Evolutionary conservation across 1,284 basidiomycete genomes (phyloP).

Genomic region (Fereydounia khargensis): DNA sequence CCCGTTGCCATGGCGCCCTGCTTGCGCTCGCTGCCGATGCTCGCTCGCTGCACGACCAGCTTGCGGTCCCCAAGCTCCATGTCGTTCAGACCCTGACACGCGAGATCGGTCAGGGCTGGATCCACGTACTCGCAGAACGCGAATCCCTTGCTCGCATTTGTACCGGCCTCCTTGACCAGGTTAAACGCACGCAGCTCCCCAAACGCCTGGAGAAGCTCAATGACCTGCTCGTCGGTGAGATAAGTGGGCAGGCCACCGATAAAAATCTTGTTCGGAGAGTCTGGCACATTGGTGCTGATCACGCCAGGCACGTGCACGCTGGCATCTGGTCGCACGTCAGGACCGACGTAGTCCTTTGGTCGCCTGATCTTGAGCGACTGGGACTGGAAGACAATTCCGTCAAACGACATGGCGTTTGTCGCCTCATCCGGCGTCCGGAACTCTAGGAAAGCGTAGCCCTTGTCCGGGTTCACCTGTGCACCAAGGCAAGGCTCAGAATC

Average conservation of each 20-base stretch:
- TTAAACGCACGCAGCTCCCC: conserved; percentile 97
- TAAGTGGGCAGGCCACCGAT: conserved; percentile 93
- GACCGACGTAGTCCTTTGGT: conserved; percentile 86
- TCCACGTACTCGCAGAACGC: conserved; percentile 99
- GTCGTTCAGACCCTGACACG: conserved; percentile 91
- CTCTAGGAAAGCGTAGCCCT: conserved; percentile 89
- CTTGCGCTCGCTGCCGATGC: conserved; percentile 65
- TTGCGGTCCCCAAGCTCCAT: conserved; percentile 97
- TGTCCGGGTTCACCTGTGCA: conserved; percentile 94
- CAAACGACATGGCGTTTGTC: conserved; percentile 91
- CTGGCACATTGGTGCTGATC: conserved; percentile 92
- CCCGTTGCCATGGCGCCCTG: conserved; percentile 31
- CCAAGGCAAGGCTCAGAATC: conserved; percentile 75
- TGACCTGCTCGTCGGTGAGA: conserved; percentile 93
- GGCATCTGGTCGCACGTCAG: conserved; percentile 65
- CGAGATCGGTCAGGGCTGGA: conserved; percentile 81
- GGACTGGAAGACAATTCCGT: conserved; percentile 91
- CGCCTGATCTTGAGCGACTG: conserved; percentile 89
- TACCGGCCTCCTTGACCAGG: conserved; percentile 75
- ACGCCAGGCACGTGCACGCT: conserved; percentile 80
- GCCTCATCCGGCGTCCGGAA: conserved; percentile 96
- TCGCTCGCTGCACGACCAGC: conserved; percentile 92
- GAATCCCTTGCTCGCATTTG: conserved; percentile 78
- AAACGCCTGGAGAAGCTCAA: conserved; percentile 94
- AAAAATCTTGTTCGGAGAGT: conserved; percentile 96